Base-by-base conservation (phyloP, 2,329 filamentous ascomycete species). In the Pseudocercospora fijiensis region DNA sequence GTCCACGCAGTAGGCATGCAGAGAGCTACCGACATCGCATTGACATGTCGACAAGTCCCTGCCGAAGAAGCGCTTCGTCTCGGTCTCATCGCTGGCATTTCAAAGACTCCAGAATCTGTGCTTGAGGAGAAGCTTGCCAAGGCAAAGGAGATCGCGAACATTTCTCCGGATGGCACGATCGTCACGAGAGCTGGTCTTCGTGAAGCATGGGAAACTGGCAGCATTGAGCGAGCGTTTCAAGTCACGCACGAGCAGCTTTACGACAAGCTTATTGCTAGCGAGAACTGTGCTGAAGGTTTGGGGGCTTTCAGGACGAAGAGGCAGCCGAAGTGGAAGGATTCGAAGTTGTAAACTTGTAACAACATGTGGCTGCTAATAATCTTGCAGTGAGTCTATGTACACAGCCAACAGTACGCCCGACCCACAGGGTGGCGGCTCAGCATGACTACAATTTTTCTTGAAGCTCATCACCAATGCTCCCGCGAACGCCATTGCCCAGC, bases 251-350 rank as follows among this genome's bases (percentile, higher is more conserved):
- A 82, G 61, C 71, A 76, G 26, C 82, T 78, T 62, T 77, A 72
- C 27, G 73, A 76, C 49, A 71, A 70, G 16, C 67, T 83, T 53
- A 71, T 79, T 55, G 67, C 72, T 18, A 76, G 79, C 0, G 78
- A 81, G 62, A 84, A 83, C 73, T 75, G 80, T 18, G 69, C 76
- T 8, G 80, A 82, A 62, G 82, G 82, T 1, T 65, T 84, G 55
- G 75, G 71, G 59, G 82, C 83, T 1, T 85, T 85, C 76, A 76
- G 78, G 20, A 75, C 78, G 69, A 83, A 83, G 74, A 71, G 78
- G 66, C 75, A 78, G 68, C 81, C 82, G 5, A 71, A 76, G 11
- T 84, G 81, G 81, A 77, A 76, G 60, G 76, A 77, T 28, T 80
- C 79, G 0, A 82, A 81, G 68, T 66, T 84, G 11, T 68, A 49